Conservation (phyloP, 192 early-diverging fungal species). For the Coemansia sp. region DNA sequence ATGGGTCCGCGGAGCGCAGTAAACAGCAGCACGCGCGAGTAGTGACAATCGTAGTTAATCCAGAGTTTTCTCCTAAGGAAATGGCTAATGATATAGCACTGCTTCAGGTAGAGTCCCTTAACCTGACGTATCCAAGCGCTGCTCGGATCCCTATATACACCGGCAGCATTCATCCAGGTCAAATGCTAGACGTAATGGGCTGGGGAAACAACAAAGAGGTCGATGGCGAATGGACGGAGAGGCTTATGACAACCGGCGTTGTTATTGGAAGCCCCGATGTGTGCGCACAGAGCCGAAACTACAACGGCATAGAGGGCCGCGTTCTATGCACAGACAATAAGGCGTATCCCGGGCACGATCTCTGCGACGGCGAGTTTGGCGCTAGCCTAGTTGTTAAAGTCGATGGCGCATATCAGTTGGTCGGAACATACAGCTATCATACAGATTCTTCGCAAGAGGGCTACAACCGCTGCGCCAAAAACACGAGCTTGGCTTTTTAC, state of each 20-base stretch:
- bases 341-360: slow-evolving; percentile 6
- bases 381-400: slow-evolving; percentile 5
- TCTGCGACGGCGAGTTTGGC: slow-evolving; percentile 16
- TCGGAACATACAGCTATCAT: slow-evolving; percentile 12
- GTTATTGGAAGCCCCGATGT: background rate
- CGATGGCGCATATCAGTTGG: background rate
- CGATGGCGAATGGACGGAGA: slow-evolving; percentile 7
- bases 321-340: slow-evolving; percentile 10
- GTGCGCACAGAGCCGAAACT: slow-evolving; percentile 1
- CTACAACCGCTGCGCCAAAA: slow-evolving; percentile 9
- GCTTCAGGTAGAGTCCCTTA: background rate
- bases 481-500: slow-evolving; percentile 12
- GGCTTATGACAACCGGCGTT: slow-evolving; percentile 2
- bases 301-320: slow-evolving; percentile 10
- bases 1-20: slow-evolving; percentile 9
- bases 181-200: slow-evolving; percentile 7
- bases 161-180: background rate
- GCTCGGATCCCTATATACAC: slow-evolving; percentile 8
- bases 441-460: background rate
- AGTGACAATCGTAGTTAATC: background rate
- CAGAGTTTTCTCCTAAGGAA: background rate
- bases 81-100: slow-evolving; percentile 8
- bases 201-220: slow-evolving; percentile 2
- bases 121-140: background rate
- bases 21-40: slow-evolving; percentile 11